Base-by-base conservation (phyloP, 2,329 filamentous ascomycete genomes). In the Parastagonospora nodorum region DNA sequence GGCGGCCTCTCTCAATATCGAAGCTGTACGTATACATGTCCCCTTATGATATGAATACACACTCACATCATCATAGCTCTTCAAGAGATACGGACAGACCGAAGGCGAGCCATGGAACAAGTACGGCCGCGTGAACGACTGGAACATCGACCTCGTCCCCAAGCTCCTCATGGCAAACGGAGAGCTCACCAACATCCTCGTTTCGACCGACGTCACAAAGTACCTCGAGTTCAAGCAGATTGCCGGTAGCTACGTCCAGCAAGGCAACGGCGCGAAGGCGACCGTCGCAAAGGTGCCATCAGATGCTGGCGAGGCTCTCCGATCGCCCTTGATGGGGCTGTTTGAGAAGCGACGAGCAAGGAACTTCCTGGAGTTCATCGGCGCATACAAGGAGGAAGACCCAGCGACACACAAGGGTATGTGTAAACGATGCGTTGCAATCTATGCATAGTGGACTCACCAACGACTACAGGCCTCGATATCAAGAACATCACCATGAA, bases 91-190 rank as follows among this genome's bases (percentile, higher is more conserved):
- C 76, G 90, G 90, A 75, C 94, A 94, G 81, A 90, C 86, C 73
- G 75, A 79, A 53, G 88, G 92, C 72, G 90, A 97, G 82, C 92
- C 93, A 62, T 97, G 94, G 94, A 93, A 95, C 82, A 92, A 96
- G 78, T 97, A 97, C 76, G 93, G 93, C 67, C 89, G 94, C 53
- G 82, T 87, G 74, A 97, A 97, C 79, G 93, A 97, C 84, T 99
- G 94, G 94, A 97, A 97, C 82, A 95, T 99, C 77, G 95, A 99
- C 74, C 84, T 99, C 55, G 92, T 99, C 42, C 93, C 94, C 64
- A 99, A 99, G 84, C 88, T 99, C 70, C 85, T 99, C 76, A 97
- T 99, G 92, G 92, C 93, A 53, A 96, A 95, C 58, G 94, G 94
- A 76, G 93, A 99, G 80, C 83, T 99, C 73, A 97, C 93, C 75